Conservation (phyloP, 805 yeast genomes). For the Myxozyma mucilagina region DNA sequence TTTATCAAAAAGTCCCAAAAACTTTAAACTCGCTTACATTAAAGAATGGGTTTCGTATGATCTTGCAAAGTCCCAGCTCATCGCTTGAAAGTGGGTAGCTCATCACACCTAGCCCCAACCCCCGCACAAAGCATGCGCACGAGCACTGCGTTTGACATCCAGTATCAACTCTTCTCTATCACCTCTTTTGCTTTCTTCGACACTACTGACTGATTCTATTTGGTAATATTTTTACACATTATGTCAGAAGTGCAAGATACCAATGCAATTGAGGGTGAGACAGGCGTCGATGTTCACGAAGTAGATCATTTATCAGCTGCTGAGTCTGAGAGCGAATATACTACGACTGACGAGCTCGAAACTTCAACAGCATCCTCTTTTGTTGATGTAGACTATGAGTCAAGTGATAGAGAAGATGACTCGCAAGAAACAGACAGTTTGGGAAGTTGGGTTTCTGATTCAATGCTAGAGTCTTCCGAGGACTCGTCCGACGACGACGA, state of each 20-base stretch:
- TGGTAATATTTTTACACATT: too few relatives aligned
- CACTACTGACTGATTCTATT: too few relatives aligned
- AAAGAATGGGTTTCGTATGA: background rate
- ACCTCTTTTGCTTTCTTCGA: background rate
- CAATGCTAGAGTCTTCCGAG: background rate
- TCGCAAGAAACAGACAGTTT: background rate
- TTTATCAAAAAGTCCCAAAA: background rate
- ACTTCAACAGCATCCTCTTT: background rate
- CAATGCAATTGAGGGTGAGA: background rate
- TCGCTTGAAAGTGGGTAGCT: background rate
- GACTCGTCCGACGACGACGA: background rate
- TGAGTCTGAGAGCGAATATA: background rate
- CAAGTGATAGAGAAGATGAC: background rate
- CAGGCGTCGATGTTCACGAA: background rate
- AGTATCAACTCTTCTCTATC: background rate
- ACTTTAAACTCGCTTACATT: background rate
- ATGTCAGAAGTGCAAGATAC: background rate
- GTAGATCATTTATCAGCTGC: background rate
- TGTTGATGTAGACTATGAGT: background rate
- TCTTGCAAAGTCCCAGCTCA: background rate
- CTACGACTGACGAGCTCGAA: background rate
- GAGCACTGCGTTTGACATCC: background rate
- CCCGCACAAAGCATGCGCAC: background rate
- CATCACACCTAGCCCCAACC: background rate
- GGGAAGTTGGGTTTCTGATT: conserved; percentile 5